Conservation (phyloP, 2,329 filamentous ascomycete genomes). For the Trichoderma asperellum region DNA sequence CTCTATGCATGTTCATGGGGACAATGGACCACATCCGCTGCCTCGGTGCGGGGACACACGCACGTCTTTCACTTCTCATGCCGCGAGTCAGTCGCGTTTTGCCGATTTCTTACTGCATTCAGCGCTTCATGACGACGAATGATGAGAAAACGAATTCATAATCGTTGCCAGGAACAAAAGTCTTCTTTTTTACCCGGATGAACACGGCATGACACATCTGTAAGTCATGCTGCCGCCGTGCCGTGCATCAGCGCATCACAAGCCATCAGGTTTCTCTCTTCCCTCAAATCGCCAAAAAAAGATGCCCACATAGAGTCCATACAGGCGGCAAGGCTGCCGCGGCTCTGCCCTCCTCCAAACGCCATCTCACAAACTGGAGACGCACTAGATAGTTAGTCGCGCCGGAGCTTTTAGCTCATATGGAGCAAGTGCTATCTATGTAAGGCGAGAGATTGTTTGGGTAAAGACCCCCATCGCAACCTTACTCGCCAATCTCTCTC, state of each 20-base stretch:
- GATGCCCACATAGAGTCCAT: neutral
- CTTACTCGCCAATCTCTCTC: conserved; percentile 14
- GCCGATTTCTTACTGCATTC: neutral
- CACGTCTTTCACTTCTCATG: neutral
- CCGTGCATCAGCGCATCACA: neutral
- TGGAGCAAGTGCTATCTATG: neutral
- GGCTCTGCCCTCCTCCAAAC: too few relatives aligned
- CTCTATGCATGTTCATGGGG: neutral
- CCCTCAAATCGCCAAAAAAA: neutral
- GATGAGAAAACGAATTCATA: neutral
- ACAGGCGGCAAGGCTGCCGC: neutral
- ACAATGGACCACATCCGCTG: neutral
- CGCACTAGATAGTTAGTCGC: neutral
- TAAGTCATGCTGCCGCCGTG: neutral
- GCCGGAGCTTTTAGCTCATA: neutral
- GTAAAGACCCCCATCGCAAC: neutral
- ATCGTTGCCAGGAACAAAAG: neutral
- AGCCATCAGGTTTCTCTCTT: neutral
- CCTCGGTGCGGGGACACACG: neutral
- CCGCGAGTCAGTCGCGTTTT: neutral
- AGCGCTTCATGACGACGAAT: neutral
- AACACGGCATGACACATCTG: neutral
- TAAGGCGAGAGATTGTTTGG: neutral
- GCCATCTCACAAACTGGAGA: neutral
- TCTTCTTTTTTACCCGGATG: neutral